A percentile compares a stretch with the other conserved stretches of the same genome.
phyloP scores from a whole-genome alignment of 2,329 filamentous ascomycete genomes.

The Aspergillus aculeatinus region DNA sequence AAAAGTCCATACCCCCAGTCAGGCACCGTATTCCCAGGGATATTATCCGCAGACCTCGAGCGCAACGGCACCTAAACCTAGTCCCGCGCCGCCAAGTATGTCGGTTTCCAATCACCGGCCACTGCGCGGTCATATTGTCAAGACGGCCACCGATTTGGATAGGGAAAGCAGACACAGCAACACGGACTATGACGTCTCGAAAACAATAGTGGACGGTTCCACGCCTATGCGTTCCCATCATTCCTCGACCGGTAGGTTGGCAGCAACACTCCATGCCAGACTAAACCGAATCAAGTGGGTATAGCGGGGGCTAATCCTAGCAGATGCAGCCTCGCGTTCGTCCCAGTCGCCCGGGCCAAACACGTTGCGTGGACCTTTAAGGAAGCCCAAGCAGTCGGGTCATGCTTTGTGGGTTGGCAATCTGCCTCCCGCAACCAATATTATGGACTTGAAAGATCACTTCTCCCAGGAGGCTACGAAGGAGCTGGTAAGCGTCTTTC shows the following conservation, averaged over 20 bases:
- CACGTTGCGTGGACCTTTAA: conserved; percentile 60
- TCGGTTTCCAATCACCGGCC: conserved; percentile 8
- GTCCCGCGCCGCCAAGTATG: conserved; percentile 9
- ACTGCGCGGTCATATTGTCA: conserved; percentile 2
- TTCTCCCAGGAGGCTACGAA: conserved; percentile 75
- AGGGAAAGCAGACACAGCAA: conserved; percentile 8
- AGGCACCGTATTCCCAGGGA: conserved; percentile 22
- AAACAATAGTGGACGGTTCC: conserved; percentile 41
- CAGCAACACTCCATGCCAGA: neutral
- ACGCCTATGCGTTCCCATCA: conserved; percentile 28
- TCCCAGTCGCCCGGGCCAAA: conserved; percentile 14
- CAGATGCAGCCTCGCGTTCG: conserved; percentile 17
- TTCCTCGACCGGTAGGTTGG: conserved; percentile 24
- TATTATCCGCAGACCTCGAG: conserved; percentile 31
- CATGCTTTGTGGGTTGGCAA: conserved; percentile 97
- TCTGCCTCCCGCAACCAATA: conserved; percentile 75
- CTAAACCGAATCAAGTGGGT: neutral
- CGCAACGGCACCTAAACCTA: conserved; percentile 20
- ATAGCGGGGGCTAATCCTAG: neutral
- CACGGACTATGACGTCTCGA: conserved; percentile 33
- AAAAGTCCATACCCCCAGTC: conserved; percentile 17
- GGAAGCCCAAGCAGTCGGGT: conserved; percentile 69
- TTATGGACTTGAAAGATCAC: conserved; percentile 85
- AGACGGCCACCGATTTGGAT: neutral
- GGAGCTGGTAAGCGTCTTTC: conserved; percentile 82